Conservation (phyloP, 169 alveolate species). For the Toxoplasma gondii region DNA sequence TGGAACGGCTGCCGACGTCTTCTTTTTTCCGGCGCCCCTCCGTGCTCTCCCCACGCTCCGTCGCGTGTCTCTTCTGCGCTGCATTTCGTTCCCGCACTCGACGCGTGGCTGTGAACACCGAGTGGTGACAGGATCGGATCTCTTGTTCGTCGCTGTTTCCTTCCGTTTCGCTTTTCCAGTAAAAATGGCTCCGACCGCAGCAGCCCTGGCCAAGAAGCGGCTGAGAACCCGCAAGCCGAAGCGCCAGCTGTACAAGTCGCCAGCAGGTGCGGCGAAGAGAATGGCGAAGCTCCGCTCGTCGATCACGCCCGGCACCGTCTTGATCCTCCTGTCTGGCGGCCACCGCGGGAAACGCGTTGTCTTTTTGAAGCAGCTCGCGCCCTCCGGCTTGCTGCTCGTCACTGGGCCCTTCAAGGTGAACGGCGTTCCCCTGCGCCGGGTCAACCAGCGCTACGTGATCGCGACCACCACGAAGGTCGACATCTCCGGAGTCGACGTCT, state of each 20-base stretch:
- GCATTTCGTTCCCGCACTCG: neutral
- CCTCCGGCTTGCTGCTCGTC: constrained; percentile 93
- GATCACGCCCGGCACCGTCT: constrained; percentile 84
- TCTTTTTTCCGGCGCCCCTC: neutral
- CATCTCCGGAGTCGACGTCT: constrained; percentile 78
- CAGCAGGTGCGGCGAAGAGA: neutral
- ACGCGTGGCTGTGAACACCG: neutral
- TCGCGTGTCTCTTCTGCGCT: neutral
- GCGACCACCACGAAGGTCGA: constrained; percentile 95
- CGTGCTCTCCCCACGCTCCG: constrained; percentile 5
- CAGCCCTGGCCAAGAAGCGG: neutral
- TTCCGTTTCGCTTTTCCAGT: neutral
- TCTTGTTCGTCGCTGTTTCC: neutral
- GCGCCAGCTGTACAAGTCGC: constrained; percentile 1
- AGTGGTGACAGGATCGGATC: neutral
- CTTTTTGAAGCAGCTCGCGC: constrained; percentile 91
- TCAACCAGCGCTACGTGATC: constrained; percentile 94
- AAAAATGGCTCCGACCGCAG: neutral
- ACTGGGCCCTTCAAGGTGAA: constrained; percentile 96
- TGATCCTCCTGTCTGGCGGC: constrained; percentile 95
- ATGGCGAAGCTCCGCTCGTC: constrained; percentile 63
- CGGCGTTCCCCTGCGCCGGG: constrained; percentile 98
- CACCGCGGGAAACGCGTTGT: constrained; percentile 98
- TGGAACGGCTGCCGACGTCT: neutral
- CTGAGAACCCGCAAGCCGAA: neutral